phyloP scores from a whole-genome alignment of 768 basidiomycete genomes.

The Panaeolus papilionaceus region DNA sequence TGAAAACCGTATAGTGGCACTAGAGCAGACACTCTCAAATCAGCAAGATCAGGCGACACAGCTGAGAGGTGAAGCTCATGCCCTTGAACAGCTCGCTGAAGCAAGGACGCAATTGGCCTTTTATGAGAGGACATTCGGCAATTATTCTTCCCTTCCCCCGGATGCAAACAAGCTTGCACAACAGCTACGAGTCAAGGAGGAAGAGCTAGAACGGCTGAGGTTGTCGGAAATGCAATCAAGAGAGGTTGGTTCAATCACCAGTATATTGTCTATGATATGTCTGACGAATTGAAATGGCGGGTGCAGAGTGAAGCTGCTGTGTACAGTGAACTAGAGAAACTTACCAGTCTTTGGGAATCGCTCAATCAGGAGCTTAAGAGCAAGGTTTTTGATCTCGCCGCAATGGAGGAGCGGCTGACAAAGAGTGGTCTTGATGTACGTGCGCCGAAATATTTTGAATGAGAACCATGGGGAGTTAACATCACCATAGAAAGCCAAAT shows the following conservation, averaged over 20 bases:
- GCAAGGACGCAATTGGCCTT: constrained; percentile 55
- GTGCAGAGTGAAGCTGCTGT: constrained; percentile 74
- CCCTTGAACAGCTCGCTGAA: constrained; percentile 53
- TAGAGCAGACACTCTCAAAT: constrained; percentile 59
- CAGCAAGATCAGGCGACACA: constrained; percentile 61
- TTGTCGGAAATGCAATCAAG: constrained; percentile 69
- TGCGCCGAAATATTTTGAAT: constrained; percentile 19
- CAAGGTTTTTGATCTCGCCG: constrained; percentile 84
- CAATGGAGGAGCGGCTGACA: constrained; percentile 73
- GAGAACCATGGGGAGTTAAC: neutral
- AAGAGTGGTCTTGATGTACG: constrained; percentile 74
- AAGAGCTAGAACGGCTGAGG: constrained; percentile 66
- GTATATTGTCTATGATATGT: constrained; percentile 16
- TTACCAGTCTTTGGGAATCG: constrained; percentile 88
- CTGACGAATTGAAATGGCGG: constrained; percentile 7
- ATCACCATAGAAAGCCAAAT: constrained; percentile 82
- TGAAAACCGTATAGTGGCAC: constrained; percentile 52
- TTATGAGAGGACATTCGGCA: constrained; percentile 72
- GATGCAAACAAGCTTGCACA: constrained; percentile 60
- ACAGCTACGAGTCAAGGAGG: constrained; percentile 69
- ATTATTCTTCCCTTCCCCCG: constrained; percentile 50
- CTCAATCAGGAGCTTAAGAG: constrained; percentile 81
- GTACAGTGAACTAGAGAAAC: constrained; percentile 83
- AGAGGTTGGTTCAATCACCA: constrained; percentile 51
- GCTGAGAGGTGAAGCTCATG: constrained; percentile 55